These are phyloP conservation scores for Eucalyptus curtisii DNA, from an alignment of 345 rosid species.

Conservation along the genomic window DNA sequence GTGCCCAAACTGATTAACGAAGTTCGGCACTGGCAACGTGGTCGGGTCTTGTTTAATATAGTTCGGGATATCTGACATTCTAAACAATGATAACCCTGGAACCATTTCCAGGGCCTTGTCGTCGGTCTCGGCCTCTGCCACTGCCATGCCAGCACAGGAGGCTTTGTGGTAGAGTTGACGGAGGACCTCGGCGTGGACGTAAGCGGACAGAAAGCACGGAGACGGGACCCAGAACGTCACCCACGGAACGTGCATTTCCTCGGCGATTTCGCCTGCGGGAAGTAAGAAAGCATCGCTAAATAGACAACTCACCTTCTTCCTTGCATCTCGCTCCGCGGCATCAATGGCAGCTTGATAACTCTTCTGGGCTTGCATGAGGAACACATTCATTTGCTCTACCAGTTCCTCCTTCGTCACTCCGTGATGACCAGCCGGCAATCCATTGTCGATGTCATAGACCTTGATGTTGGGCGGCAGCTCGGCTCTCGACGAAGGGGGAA, in stretches of 20 bases:
- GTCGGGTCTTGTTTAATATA: no score
- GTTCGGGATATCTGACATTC: no score
- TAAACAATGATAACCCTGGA: no score
- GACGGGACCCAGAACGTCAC: no score
- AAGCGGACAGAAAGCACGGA: no score
- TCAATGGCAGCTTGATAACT: neutral
- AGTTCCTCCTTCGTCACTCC: neutral
- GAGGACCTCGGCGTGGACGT: no score
- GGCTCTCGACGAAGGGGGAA: neutral
- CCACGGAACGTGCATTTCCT: no score
- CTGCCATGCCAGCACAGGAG: no score
- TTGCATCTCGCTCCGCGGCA: neutral
- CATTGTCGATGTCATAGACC: neutral
- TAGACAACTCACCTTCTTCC: neutral
- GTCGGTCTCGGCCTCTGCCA: no score
- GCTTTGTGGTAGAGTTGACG: accelerated
- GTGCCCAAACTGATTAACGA: accelerated
- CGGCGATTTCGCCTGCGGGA: neutral
- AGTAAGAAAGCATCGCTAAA: neutral
- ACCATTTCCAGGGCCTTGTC: no score
- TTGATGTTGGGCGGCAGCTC: neutral
- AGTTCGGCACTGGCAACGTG: no score
- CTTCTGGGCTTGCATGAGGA: neutral
- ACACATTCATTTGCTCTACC: accelerated
- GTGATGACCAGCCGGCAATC: neutral